Evolutionary conservation across 2,329 filamentous ascomycete species (phyloP).

Genomic region (Botryotinia globosa): DNA sequence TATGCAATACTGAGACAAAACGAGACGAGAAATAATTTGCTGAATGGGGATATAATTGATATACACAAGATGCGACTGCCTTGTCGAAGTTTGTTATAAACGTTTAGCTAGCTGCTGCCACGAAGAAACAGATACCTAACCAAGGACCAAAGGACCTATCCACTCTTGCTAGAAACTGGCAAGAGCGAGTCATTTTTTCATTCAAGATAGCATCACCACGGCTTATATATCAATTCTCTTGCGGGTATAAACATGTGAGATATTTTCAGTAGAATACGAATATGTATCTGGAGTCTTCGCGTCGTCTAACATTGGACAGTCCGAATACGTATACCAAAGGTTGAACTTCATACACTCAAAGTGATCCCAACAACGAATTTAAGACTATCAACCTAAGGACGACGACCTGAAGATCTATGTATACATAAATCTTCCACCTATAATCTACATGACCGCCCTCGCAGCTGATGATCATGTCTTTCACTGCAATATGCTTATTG

Average conservation of each 20-base stretch:
- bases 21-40: background rate
- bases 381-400: background rate
- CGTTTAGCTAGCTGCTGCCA: background rate
- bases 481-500: background rate
- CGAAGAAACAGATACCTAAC: background rate
- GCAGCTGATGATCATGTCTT: background rate
- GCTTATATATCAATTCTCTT: background rate
- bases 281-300: background rate
- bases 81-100: background rate
- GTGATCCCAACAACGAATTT: background rate
- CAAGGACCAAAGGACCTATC: background rate
- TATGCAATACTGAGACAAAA: background rate
- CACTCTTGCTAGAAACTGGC: background rate
- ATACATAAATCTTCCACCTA: background rate
- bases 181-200: background rate
- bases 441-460: background rate
- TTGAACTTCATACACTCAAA: background rate
- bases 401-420: background rate
- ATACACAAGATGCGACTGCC: background rate
- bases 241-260: background rate
- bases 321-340: background rate
- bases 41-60: background rate
- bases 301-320: background rate
- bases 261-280: background rate
- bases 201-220: background rate